A percentile compares a stretch with the other conserved stretches of the same genome.
Conservation (phyloP, 306 rosid species). For the Rosa chinensis region DNA sequence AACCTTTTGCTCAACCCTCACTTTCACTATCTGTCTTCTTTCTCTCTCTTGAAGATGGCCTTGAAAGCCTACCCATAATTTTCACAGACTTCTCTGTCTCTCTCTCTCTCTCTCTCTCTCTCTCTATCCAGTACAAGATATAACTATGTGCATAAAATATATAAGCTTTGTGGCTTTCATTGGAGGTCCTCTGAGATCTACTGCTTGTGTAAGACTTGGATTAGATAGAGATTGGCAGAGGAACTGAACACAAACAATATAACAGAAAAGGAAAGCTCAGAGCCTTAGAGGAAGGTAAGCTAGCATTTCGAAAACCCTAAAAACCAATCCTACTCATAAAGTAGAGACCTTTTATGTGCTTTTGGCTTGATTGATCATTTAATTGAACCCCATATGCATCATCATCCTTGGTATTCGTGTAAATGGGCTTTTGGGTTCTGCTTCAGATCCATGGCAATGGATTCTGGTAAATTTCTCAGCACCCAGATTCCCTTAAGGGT, state of each 20-base stretch:
- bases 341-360: slow-evolving; percentile 12
- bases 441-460: slow-evolving; percentile 48
- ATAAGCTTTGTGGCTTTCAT: slow-evolving; percentile 18
- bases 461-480: slow-evolving; percentile 9
- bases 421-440: slow-evolving; percentile 3
- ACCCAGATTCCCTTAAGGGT: slow-evolving; percentile 7
- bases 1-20: slow-evolving; percentile 34
- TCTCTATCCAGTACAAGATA: slow-evolving; percentile 6
- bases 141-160: slow-evolving; percentile 8
- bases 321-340: background rate
- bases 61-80: slow-evolving; percentile 29
- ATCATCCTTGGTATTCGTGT: slow-evolving; percentile 29
- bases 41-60: slow-evolving; percentile 52
- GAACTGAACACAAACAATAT: slow-evolving; percentile 9
- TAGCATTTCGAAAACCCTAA: slow-evolving; percentile 45
- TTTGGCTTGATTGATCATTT: slow-evolving; percentile 20
- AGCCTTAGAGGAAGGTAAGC: slow-evolving; percentile 13
- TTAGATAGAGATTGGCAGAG: slow-evolving; percentile 39
- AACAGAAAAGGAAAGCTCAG: slow-evolving; percentile 11
- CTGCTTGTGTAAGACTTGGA: slow-evolving; percentile 26
- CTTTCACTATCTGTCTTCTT: slow-evolving; percentile 4
- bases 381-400: slow-evolving; percentile 20
- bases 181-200: slow-evolving; percentile 52
- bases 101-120: slow-evolving; percentile 15
- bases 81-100: background rate